phyloP scores from a whole-genome alignment of 805 yeast genomes.

The Saturnispora serradocipensis region DNA sequence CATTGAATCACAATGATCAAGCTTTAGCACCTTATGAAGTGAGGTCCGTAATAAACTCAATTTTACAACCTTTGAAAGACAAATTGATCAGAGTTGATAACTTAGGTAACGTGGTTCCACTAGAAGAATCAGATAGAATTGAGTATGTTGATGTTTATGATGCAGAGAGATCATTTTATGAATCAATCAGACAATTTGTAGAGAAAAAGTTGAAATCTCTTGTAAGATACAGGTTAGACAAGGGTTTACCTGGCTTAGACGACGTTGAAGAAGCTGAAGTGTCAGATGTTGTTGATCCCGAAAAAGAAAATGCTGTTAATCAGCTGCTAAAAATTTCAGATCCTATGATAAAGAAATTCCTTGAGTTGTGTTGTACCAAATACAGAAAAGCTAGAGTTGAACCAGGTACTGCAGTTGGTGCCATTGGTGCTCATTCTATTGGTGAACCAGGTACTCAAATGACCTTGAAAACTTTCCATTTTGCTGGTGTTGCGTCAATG shows the following conservation, averaged over 20 bases:
- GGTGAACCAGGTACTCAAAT: conserved; percentile 99
- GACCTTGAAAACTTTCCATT: conserved; percentile 74
- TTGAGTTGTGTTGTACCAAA: conserved; percentile 69
- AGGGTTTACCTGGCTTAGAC: conserved; percentile 31
- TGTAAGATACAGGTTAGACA: conserved; percentile 47
- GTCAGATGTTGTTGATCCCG: conserved; percentile 11
- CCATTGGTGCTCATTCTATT: conserved; percentile 97
- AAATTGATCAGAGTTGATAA: conserved; percentile 63
- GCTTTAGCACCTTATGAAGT: conserved; percentile 69
- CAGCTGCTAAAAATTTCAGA: conserved; percentile 63
- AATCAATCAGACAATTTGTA: conserved; percentile 62
- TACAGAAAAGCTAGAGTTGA: conserved; percentile 88
- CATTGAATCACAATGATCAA: conserved; percentile 44
- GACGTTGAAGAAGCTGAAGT: conserved; percentile 33
- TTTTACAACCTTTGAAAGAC: conserved; percentile 53
- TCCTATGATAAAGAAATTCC: conserved; percentile 50
- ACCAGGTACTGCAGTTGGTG: conserved; percentile 99
- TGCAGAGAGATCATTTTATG: conserved; percentile 79
- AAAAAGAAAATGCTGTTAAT: conserved; percentile 39
- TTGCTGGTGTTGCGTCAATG: conserved; percentile 99
- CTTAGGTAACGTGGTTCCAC: conserved; percentile 44
- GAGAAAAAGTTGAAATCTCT: conserved; percentile 45
- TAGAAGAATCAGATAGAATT: conserved; percentile 38
- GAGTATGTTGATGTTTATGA: conserved; percentile 76
- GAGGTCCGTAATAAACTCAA: conserved; percentile 40